Conservation (phyloP, 257 asterid genomes). For the Solanum virginianum region DNA sequence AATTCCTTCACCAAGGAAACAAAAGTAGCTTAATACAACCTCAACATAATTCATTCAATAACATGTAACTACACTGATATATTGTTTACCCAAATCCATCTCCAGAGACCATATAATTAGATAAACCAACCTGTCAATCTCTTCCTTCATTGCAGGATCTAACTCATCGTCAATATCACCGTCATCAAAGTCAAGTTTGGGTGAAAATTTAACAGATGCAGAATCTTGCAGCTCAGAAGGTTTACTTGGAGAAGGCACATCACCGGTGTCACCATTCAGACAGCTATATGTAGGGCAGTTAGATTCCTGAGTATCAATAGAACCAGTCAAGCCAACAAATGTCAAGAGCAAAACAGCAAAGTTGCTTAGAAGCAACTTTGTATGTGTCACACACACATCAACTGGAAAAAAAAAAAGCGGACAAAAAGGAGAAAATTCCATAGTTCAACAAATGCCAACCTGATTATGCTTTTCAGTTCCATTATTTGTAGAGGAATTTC, state of each 20-base stretch:
- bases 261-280: conserved; percentile 20
- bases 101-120: not conserved
- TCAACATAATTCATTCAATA: not conserved
- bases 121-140: conserved; percentile 61
- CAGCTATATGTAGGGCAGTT: conserved; percentile 21
- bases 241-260: conserved; percentile 15
- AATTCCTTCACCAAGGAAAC: not conserved
- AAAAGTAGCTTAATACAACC: not conserved
- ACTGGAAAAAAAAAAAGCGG: not conserved
- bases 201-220: conserved; percentile 36
- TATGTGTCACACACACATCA: not conserved
- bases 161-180: conserved; percentile 75
- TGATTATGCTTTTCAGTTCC: conserved; percentile 34
- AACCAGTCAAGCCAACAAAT: not conserved
- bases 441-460: conserved; percentile 25
- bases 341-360: not conserved
- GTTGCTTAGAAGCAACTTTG: not conserved
- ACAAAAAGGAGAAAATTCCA: not conserved
- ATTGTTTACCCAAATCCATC: not conserved
- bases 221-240: conserved; percentile 36
- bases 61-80: not conserved
- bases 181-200: conserved; percentile 61
- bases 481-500: conserved; percentile 30
- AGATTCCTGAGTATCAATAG: not conserved
- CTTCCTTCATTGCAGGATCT: conserved; percentile 85